A percentile compares a stretch with the other conserved stretches of the same genome.
These are phyloP conservation scores for Coemansia sp. DNA, from an alignment of 192 early-diverging fungal genomes.

Conservation along the genomic window DNA sequence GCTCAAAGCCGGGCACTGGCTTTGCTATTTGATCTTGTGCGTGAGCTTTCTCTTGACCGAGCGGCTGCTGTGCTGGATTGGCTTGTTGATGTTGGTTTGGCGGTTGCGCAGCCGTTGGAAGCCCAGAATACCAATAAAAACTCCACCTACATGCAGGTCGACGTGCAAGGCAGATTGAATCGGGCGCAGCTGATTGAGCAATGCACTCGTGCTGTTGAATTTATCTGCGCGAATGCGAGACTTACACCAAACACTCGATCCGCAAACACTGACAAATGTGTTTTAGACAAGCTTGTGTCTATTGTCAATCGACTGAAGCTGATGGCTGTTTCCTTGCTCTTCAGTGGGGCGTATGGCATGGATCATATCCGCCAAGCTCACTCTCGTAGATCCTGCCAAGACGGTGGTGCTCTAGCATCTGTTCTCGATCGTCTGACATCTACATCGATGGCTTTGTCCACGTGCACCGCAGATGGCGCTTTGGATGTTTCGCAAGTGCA, in stretches of 20 bases:
- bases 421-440: slow-evolving; percentile 1
- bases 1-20: slow-evolving; percentile 19
- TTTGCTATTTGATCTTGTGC: slow-evolving; percentile 10
- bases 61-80: slow-evolving; percentile 26
- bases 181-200: slow-evolving; percentile 7
- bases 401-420: slow-evolving; percentile 4
- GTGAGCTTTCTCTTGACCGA: slow-evolving; percentile 12
- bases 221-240: background rate
- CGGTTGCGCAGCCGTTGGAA: background rate
- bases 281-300: background rate
- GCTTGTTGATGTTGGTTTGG: slow-evolving; percentile 14
- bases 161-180: slow-evolving; percentile 16
- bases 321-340: slow-evolving; percentile 14
- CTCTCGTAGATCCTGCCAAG: slow-evolving; percentile 2
- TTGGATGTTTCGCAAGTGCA: background rate
- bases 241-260: background rate
- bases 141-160: slow-evolving; percentile 3
- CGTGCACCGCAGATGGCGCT: background rate
- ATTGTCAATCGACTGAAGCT: slow-evolving; percentile 15
- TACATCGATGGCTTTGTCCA: background rate
- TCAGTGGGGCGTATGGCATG: background rate
- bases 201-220: slow-evolving; percentile 12
- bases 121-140: background rate
- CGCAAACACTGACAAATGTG: background rate
- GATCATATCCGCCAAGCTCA: background rate